Percentiles rank a stretch among this genome's conserved stretches.
These are phyloP conservation scores for Rosellinia necatrix DNA, from an alignment of 2,329 filamentous ascomycete genomes.

Conservation along the genomic window DNA sequence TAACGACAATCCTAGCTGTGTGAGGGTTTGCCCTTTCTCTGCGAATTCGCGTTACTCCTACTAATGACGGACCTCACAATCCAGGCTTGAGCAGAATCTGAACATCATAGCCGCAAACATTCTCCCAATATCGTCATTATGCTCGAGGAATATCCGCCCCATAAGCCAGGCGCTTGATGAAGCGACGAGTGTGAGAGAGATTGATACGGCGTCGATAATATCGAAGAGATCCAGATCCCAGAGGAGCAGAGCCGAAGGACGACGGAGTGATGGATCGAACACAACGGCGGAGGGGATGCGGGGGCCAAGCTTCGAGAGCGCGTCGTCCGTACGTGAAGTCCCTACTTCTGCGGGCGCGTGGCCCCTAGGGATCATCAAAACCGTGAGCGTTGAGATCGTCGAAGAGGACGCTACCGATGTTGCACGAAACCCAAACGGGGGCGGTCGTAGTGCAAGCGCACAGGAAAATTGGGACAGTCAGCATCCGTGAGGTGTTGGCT, in stretches of 20 bases:
- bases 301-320: slow-evolving; percentile 27
- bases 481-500: slow-evolving; percentile 9
- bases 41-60: not conserved
- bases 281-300: slow-evolving; percentile 37
- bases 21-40: slow-evolving; percentile 25
- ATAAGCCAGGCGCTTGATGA: slow-evolving; percentile 31
- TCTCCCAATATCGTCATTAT: slow-evolving; percentile 42
- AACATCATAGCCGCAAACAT: slow-evolving; percentile 45
- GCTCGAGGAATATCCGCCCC: slow-evolving; percentile 29
- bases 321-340: slow-evolving; percentile 15
- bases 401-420: slow-evolving; percentile 41
- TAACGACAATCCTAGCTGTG: slow-evolving; percentile 43
- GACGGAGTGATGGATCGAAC: slow-evolving; percentile 32
- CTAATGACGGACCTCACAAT: not conserved
- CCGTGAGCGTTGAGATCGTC: slow-evolving; percentile 44
- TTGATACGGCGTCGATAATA: slow-evolving; percentile 29
- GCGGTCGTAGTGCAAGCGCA: slow-evolving; percentile 9
- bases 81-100: slow-evolving; percentile 45
- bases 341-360: slow-evolving; percentile 36
- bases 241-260: slow-evolving; percentile 22
- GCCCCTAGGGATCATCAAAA: slow-evolving; percentile 46
- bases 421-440: slow-evolving; percentile 21
- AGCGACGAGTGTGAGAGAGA: slow-evolving; percentile 21
- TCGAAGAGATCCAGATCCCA: slow-evolving; percentile 26
- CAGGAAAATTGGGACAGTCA: slow-evolving; percentile 30